Base-by-base conservation (phyloP, 441 rosid species). In the Arabidopsis hybrid region DNA sequence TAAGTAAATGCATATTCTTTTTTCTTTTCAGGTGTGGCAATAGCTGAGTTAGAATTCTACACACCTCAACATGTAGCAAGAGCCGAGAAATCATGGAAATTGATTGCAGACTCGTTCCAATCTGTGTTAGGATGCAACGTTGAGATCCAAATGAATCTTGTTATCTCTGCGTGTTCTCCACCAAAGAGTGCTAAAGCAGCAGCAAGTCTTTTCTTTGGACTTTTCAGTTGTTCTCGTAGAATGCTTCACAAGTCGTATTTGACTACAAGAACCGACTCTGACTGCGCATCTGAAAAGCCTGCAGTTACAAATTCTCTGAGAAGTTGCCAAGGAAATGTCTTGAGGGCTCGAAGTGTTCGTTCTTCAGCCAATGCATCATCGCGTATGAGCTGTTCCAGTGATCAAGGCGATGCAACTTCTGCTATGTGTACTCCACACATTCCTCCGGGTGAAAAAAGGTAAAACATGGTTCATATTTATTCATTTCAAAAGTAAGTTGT, bases 81-180 rank as follows among this genome's bases (percentile, higher is more conserved):
- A 79, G 99, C 99, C n/a, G 99, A 95, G 76, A 92, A 86, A 81
- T 91, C 97, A 57, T 95, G 99, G 99, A 95, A 92, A 81, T 58
- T 67, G 51, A 95, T 95, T 49, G 99, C 99, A 70, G 91, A 88
- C 72, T 85, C 87, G 9, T 89, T 95, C 75, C 99, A 88, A 76
- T 79, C 86, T 17, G 73, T 87, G 68, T 73, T 95, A 74, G 98
- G 97, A 21, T 79, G 89, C 73, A 95, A 92, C n/a, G 91, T 95
- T 38, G 99, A 95, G 82, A 88, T 95, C 34, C 85, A 92, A 59
- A 80, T 92, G 76, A 89, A 85, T 79, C 88, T 89, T 68, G 84
- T 82, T 42, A 82, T 81, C 45, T 76, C 83, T 68, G 78, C 82
- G 0, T 65, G 29, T 72, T 84, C 87, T 1, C 77, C 67, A n/a